A percentile compares a stretch with the other conserved stretches of the same genome.
Conservation (phyloP, 345 rosid species). For the Citrus inodora region DNA sequence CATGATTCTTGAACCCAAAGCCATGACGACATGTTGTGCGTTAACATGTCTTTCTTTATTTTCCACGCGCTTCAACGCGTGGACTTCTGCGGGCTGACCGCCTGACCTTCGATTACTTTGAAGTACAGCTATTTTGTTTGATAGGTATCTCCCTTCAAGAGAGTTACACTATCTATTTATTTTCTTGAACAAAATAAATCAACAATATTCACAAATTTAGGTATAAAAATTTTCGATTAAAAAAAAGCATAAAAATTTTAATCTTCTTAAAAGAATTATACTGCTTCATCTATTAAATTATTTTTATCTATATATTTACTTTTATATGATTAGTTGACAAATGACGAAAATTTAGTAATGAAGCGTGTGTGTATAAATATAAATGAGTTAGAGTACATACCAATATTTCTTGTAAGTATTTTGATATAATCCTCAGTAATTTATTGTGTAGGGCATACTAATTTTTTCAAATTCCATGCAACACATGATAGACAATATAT, state of each 20-base stretch:
- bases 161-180: too few relatives aligned
- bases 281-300: neutral
- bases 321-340: too few relatives aligned
- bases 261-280: neutral
- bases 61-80: slow-evolving; percentile 7
- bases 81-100: neutral
- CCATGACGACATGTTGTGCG: too few relatives aligned
- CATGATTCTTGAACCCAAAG: neutral
- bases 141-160: too few relatives aligned
- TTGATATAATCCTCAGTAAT: too few relatives aligned
- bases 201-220: neutral
- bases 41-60: neutral
- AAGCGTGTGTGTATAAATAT: too few relatives aligned
- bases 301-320: too few relatives aligned
- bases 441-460: neutral
- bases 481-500: neutral
- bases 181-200: neutral
- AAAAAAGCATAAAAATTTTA: neutral
- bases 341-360: too few relatives aligned
- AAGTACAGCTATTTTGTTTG: neutral
- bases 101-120: neutral
- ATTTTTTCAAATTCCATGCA: neutral
- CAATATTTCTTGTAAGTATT: too few relatives aligned
- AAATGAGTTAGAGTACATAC: too few relatives aligned
- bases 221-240: neutral